These are phyloP conservation scores for Cryptococcus deneoformans DNA, from an alignment of 1,284 basidiomycete genomes.

Conservation along the genomic window DNA sequence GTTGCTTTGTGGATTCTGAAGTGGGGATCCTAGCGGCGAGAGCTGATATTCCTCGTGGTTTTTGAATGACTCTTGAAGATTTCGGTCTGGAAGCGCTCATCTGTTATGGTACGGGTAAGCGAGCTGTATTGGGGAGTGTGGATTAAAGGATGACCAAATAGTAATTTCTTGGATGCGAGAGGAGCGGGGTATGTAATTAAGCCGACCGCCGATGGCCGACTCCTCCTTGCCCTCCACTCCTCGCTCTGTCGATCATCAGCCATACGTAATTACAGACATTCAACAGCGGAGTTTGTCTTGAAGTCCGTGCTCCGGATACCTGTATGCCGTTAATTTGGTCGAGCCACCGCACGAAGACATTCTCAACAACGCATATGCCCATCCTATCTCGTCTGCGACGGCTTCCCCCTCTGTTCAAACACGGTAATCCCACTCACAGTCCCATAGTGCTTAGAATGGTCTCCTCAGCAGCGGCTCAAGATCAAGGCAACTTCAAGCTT, in stretches of 20 bases:
- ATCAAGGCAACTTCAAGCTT: constrained; percentile 46
- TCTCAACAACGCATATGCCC: background rate
- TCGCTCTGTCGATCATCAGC: no score
- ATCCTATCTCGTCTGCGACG: background rate
- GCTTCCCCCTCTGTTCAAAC: background rate
- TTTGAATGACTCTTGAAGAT: constrained; percentile 10
- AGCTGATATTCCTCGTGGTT: background rate
- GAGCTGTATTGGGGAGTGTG: background rate
- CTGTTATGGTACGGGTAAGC: no score
- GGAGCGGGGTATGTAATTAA: no score
- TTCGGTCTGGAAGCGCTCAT: constrained; percentile 19
- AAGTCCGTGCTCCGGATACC: no score
- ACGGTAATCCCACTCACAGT: background rate
- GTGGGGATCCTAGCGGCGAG: background rate
- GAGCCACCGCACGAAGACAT: no score
- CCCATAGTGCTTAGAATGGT: constrained; percentile 5
- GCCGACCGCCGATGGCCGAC: no score
- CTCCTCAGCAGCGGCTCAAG: constrained; percentile 5
- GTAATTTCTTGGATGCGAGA: background rate
- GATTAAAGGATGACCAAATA: background rate
- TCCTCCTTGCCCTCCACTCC: no score
- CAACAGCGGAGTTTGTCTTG: no score
- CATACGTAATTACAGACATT: no score
- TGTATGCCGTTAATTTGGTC: no score
- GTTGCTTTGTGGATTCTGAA: background rate